Percentiles rank a stretch among this genome's conserved stretches.
Conservation (phyloP, 2,329 filamentous ascomycete genomes). For the Aspergillus quadricinctus region DNA sequence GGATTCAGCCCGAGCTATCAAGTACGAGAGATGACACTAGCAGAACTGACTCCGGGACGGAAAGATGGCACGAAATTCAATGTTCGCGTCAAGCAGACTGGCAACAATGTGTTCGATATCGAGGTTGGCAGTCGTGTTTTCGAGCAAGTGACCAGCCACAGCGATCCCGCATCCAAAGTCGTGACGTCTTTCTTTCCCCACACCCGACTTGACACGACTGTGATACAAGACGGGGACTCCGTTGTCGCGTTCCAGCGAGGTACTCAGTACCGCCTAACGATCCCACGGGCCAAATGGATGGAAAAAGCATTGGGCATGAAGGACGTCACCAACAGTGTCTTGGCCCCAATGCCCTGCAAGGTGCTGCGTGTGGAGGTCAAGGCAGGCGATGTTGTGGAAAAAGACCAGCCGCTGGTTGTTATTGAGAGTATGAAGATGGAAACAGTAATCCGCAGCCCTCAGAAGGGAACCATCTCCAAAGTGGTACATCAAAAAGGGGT, state of each 20-base stretch:
- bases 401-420: conserved; percentile 83
- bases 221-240: conserved; percentile 52
- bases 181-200: conserved; percentile 76
- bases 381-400: conserved; percentile 76
- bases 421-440: conserved; percentile 93
- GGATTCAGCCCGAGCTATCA: conserved; percentile 62
- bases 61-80: conserved; percentile 35
- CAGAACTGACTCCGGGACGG: conserved; percentile 43
- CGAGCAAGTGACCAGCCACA: conserved; percentile 46
- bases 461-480: conserved; percentile 66
- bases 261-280: conserved; percentile 52
- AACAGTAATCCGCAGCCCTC: conserved; percentile 73
- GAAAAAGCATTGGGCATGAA: conserved; percentile 82
- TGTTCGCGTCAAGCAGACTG: conserved; percentile 51
- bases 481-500: conserved; percentile 71
- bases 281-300: conserved; percentile 68
- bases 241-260: conserved; percentile 74
- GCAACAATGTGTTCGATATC: conserved; percentile 47
- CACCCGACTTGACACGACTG: conserved; percentile 72
- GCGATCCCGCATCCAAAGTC: conserved; percentile 42
- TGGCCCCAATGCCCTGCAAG: conserved; percentile 97
- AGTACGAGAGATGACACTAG: conserved; percentile 57
- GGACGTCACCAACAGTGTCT: conserved; percentile 74
- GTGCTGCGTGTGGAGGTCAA: conserved; percentile 82
- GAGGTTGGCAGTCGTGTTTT: conserved; percentile 38